These are phyloP conservation scores for Hemerocallis citrina DNA, from an alignment of 106 monocot genomes.

Conservation along the genomic window DNA sequence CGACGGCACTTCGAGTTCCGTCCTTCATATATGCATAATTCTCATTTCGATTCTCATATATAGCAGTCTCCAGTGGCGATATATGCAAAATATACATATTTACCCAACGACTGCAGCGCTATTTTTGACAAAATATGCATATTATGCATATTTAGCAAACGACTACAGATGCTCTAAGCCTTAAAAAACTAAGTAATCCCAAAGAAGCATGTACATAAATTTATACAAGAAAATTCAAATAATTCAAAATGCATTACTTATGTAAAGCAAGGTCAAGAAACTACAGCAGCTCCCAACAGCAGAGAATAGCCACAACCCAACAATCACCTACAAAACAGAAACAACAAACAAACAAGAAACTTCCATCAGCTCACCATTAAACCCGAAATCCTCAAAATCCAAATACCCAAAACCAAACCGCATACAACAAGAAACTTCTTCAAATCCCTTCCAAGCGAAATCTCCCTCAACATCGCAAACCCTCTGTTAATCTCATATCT, in stretches of 20 bases:
- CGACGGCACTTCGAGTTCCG: too few relatives aligned
- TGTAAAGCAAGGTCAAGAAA: slow-evolving; percentile 44
- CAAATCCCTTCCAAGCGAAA: slow-evolving; percentile 26
- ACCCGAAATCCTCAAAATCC: not conserved
- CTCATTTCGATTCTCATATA: too few relatives aligned
- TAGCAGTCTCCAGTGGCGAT: too few relatives aligned
- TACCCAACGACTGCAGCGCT: too few relatives aligned
- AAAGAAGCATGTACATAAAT: not conserved
- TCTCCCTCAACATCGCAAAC: slow-evolving; percentile 20
- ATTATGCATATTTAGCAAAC: too few relatives aligned
- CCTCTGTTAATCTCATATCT: slow-evolving; percentile 32
- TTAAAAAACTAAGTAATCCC: not conserved
- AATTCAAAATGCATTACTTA: slow-evolving; percentile 20
- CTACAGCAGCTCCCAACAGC: slow-evolving; percentile 32
- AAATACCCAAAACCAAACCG: not conserved
- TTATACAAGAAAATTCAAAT: not conserved
- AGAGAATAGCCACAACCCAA: slow-evolving; percentile 42
- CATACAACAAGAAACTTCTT: slow-evolving; percentile 42
- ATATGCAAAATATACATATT: too few relatives aligned
- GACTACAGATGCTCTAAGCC: too few relatives aligned
- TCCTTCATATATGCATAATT: too few relatives aligned
- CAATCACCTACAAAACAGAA: slow-evolving; percentile 27
- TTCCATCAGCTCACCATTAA: not conserved
- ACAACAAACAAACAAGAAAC: too few relatives aligned
- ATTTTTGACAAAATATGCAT: too few relatives aligned